Evolutionary conservation across 805 yeast species (phyloP).

Genomic region (Candida sakaeoensis): DNA sequence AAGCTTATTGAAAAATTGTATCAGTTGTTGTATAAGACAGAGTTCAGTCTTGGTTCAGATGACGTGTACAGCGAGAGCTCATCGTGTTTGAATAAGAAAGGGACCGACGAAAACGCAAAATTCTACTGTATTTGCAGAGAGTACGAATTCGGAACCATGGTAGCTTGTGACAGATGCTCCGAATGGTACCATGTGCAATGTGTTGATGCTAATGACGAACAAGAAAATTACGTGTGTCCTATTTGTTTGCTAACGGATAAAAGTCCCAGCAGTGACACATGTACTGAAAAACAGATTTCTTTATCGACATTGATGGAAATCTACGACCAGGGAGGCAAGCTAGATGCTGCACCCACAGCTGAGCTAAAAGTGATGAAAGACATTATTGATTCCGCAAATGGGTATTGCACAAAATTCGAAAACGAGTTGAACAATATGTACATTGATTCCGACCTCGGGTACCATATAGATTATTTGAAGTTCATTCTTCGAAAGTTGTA

Average conservation of each 20-base stretch:
- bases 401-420: conserved; percentile 9
- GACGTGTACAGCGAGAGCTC: conserved; percentile 27
- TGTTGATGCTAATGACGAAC: conserved; percentile 30
- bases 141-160: conserved; percentile 58
- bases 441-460: conserved; percentile 5
- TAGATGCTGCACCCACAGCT: conserved; percentile 19
- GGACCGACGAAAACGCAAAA: conserved; percentile 12
- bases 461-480: conserved; percentile 20
- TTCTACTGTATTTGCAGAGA: conserved; percentile 62
- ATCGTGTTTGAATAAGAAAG: conserved; percentile 14
- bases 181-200: conserved; percentile 73
- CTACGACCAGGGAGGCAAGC: conserved; percentile 11
- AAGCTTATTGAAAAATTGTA: conserved; percentile 18
- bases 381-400: conserved; percentile 12
- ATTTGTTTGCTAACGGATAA: conserved; percentile 26
- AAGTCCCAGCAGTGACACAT: conserved; percentile 12
- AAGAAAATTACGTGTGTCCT: conserved; percentile 28
- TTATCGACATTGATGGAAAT: conserved; percentile 12
- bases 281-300: conserved; percentile 14
- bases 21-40: conserved; percentile 18
- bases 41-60: conserved; percentile 24
- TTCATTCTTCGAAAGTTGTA: conserved; percentile 27
- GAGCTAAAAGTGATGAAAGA: conserved; percentile 19
- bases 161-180: conserved; percentile 64
- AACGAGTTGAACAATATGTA: conserved; percentile 14